Evolutionary conservation across 179 eudicot species (phyloP), one percentile per base, ranked within the genome.

Genomic region (Silene coronaria): DNA sequence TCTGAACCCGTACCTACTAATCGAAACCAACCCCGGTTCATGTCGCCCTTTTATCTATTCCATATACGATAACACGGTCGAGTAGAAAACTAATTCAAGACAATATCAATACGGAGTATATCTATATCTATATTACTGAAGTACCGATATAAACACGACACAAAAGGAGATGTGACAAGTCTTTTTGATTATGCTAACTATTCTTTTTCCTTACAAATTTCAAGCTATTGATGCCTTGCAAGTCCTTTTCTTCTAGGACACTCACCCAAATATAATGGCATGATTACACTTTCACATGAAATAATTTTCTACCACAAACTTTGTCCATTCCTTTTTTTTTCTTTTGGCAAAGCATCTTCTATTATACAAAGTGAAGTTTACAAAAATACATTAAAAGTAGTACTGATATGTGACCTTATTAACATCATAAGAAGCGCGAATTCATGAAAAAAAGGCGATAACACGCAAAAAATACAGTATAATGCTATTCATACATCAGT

Each of bases 391-490:
- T 21, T 5, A 6, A 28, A 10, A 26, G 38, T 12, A 27, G 67
- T 63, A 63, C 19, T 16, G 17, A 3, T 28, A 64, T 28, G 68
- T 27, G 68, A 64, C 16, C 10, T 10, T 27, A 26, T 24, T 26
- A 27, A 26, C 68, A 64, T 16, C 58, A 26, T 10, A 12, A 14
- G 13, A 64, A 64, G 32, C 68, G 34, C 58, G 24, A 27, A 69
- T 69, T 45, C 45, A 45, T 21, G 72, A 4, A 24, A 67, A 34
- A 67, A 67, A 67, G 21, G 4, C 5, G 42, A 19, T n/a, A 34
- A 19, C 48, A 45, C 71, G 51, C 48, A 67, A 67, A 67, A 69
- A 69, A 36, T 67, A 67, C 23, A 38, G 10, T 12, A 69, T 42
- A 36, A 9, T 36, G 5, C 28, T 0, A 10, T 36, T 14, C 48